phyloP scores from a whole-genome alignment of 2,329 filamentous ascomycete genomes.

The Didymella keratinophila region DNA sequence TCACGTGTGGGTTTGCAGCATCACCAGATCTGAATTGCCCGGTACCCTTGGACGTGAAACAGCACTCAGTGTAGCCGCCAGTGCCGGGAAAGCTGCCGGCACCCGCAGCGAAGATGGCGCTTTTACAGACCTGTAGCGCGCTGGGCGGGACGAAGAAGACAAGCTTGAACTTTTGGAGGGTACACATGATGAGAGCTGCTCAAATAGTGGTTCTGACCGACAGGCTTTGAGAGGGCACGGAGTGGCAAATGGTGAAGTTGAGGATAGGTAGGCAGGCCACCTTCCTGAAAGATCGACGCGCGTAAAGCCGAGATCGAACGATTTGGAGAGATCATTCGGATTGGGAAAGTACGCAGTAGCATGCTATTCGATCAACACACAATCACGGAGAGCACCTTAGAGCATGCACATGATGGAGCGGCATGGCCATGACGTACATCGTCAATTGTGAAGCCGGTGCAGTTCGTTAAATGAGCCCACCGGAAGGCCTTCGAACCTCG shows the following conservation, averaged over 20 bases:
- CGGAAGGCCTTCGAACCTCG: too few species aligned
- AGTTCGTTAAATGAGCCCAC: too few species aligned
- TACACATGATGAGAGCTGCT: constrained; percentile 6
- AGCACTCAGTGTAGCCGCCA: constrained; percentile 54
- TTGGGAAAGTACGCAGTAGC: too few species aligned
- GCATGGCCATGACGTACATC: too few species aligned
- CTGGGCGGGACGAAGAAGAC: constrained; percentile 55
- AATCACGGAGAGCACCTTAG: too few species aligned
- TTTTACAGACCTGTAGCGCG: constrained; percentile 50
- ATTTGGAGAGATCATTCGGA: not conserved
- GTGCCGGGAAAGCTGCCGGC: constrained; percentile 54
- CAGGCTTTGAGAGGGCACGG: not conserved
- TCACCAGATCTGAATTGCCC: constrained; percentile 72
- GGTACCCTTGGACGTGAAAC: constrained; percentile 59
- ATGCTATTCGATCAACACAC: too few species aligned
- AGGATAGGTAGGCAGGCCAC: not conserved
- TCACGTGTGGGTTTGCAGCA: constrained; percentile 64
- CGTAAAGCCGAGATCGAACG: not conserved
- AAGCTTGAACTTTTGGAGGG: constrained; percentile 51
- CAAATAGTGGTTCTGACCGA: too few species aligned
- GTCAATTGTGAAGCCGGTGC: too few species aligned
- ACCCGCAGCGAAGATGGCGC: constrained; percentile 56
- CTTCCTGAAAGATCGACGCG: not conserved
- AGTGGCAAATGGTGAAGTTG: not conserved
- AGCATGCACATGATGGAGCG: too few species aligned